Base-by-base conservation (phyloP, 345 rosid genomes). In the Pistacia vera region DNA sequence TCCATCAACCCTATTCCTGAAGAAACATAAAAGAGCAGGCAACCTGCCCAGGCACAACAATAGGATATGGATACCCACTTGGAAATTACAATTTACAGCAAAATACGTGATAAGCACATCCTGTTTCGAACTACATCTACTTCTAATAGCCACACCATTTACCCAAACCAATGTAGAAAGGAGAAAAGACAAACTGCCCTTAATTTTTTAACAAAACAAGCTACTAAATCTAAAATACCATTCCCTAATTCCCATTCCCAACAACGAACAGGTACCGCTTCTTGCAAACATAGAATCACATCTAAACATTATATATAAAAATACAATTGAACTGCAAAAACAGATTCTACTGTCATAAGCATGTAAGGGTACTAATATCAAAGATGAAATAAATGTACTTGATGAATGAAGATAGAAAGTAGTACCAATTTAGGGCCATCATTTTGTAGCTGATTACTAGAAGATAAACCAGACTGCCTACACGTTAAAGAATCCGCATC, bases 401-500 rank as follows among this genome's bases (percentile, higher is more conserved):
- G 18, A 62, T 22, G 10, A 63, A 74, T 12, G 63, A 51, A 68
- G 75, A 84, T 77, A 63, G 68, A 81, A 41, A 75, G 56, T 56
- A 79, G 63, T 86, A 96, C 99, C 95, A 77, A 63, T 85, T 94
- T 94, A 56, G 62, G 83, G 81, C 82, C 84, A 82, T 92, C 98
- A 86, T 67, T 88, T 79, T 83, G 92, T 85, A 89, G 72, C 75
- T 83, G 92, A 78, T 89, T 91, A 80, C 84, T 89, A 78, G 91
- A 83, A 70, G 98, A 86, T 83, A 94, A 83, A 82, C 93, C 97
- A 58, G 98, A 91, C 79, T 91, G 97, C 81, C 91, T 90, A 73
- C 97, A 92, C n/a, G 95, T 85, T 66, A 92, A 80, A 63, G 99
- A 97, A 91, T 97, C 99, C 73, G 97, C 99, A 90, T 97, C 99